Base-by-base conservation (phyloP, 2,329 filamentous ascomycete genomes). In the Ascochyta clinopodiicola region DNA sequence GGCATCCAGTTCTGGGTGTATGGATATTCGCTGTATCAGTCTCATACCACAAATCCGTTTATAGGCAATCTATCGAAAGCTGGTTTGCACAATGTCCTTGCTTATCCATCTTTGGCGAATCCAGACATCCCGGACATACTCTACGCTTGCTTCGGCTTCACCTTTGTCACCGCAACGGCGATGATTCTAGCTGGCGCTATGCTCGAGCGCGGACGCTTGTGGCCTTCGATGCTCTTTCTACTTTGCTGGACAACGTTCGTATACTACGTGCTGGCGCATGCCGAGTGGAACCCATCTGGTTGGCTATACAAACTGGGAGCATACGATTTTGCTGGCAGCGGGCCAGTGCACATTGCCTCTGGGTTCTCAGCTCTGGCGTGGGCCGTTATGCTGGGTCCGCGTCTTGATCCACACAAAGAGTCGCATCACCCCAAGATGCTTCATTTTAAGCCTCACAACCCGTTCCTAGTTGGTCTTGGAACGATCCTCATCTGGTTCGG, bases 221-320 rank as follows among this genome's bases (percentile, higher is more conserved):
- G 56, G 45, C 71, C 71, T 27, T 63, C 58, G 2, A 73, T 73
- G 69, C 50, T 74, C 3, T 74, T 73, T 44, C 35, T 73, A 31
- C 61, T 73, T n/a, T 72, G 66, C 51, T 73, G 70, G 71, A 73
- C 69, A 0, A 73, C 71, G 1, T 73, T 73, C 17, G 71, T 73
- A 2, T 73, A 74, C 53, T 73, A 73, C n/a, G 54, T 70, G n/a
- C 56, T 91, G 57, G 88, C 89, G 42, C 90, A 89, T 76, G 91
- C 88, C 84, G 91, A 89, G 40, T 92, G 88, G 89, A 91, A 91
- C 75, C 77, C 81, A 46, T 87, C 86, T 59, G 89, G 89, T 42
- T 92, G 88, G 88, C 81, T 90, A 25, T 87, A 82, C 75, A 82
- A 83, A 19, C 82, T 91, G 37, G 87, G 87, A 43, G 84, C 86